phyloP scores from a whole-genome alignment of 495 filamentous ascomycete genomes.

The Penicillium tannophilum region DNA sequence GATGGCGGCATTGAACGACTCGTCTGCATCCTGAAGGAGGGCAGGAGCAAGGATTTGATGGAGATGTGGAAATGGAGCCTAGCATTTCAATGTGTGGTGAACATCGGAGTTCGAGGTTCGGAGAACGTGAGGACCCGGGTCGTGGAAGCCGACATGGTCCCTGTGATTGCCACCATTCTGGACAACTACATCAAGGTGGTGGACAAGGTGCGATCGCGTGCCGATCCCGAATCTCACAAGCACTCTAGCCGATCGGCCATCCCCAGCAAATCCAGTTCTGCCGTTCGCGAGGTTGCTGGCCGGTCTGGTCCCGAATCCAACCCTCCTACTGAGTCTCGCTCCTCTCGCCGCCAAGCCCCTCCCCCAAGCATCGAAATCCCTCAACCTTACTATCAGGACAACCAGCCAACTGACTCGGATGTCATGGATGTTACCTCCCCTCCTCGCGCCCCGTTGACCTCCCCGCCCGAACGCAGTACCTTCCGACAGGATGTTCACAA shows the following conservation, averaged over 20 bases:
- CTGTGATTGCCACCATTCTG: slow-evolving; percentile 97
- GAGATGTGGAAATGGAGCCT: slow-evolving; percentile 99
- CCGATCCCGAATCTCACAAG: slow-evolving; percentile 67
- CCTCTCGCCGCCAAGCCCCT: slow-evolving; percentile 65
- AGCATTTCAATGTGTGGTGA: slow-evolving; percentile 97
- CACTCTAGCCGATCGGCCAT: slow-evolving; percentile 43
- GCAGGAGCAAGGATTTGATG: slow-evolving; percentile 95
- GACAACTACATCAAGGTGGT: slow-evolving; percentile 98
- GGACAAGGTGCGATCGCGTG: slow-evolving; percentile 84
- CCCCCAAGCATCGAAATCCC: slow-evolving; percentile 78
- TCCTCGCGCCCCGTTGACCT: slow-evolving; percentile 68
- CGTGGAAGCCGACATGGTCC: slow-evolving; percentile 98
- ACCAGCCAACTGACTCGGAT: slow-evolving; percentile 49
- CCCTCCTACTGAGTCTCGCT: slow-evolving; percentile 45
- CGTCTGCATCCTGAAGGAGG: slow-evolving; percentile 96
- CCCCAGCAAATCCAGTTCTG: slow-evolving; percentile 35
- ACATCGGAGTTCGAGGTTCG: slow-evolving; percentile 95
- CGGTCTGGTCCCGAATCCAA: slow-evolving; percentile 43
- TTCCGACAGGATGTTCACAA: slow-evolving; percentile 56
- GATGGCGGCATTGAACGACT: slow-evolving; percentile 96
- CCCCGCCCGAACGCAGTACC: slow-evolving; percentile 72
- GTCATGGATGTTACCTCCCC: slow-evolving; percentile 65
- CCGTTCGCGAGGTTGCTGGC: slow-evolving; percentile 27
- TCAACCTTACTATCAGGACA: slow-evolving; percentile 53
- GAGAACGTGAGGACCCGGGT: slow-evolving; percentile 91